Percentiles rank a stretch among this genome's conserved stretches.
These are phyloP conservation scores for Thermothielavioides terrestris DNA, from an alignment of 495 filamentous ascomycete genomes.

Conservation along the genomic window DNA sequence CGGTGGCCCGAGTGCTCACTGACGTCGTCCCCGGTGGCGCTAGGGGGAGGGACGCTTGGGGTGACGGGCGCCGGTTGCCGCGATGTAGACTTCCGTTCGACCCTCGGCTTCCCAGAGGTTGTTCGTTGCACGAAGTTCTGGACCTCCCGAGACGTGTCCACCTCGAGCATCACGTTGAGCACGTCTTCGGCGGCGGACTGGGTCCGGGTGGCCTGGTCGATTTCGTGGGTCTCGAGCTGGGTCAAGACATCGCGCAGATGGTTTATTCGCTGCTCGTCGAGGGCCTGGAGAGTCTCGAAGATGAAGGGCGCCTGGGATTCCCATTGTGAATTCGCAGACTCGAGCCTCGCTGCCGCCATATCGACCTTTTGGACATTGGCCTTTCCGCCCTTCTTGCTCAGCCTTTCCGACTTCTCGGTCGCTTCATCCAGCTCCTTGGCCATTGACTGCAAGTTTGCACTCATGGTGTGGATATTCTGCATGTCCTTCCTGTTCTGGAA, in stretches of 20 bases:
- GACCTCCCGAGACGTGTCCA: conserved; percentile 83
- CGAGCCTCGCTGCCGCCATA: conserved; percentile 60
- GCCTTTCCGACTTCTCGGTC: conserved; percentile 80
- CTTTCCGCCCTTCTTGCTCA: conserved; percentile 69
- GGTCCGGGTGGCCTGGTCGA: conserved; percentile 74
- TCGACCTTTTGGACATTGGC: conserved; percentile 75
- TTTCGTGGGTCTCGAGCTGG: conserved; percentile 85
- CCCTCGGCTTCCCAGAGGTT: conserved; percentile 41
- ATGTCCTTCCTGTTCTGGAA: conserved; percentile 67
- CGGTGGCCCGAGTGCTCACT: conserved; percentile 53
- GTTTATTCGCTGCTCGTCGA: conserved; percentile 84
- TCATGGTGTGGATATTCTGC: conserved; percentile 73
- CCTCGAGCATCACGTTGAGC: conserved; percentile 75
- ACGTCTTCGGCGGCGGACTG: conserved; percentile 71
- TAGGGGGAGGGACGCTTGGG: conserved; percentile 22
- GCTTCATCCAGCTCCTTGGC: conserved; percentile 79
- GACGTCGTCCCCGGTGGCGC: conserved; percentile 38
- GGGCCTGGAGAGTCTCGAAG: conserved; percentile 85
- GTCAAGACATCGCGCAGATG: conserved; percentile 89
- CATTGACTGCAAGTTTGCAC: conserved; percentile 67
- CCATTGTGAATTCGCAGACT: conserved; percentile 77
- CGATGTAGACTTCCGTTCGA: conserved; percentile 34
- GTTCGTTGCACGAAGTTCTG: conserved; percentile 62
- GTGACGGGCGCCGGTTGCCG: conserved; percentile 34
- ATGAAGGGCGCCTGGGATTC: conserved; percentile 92